Conservation (phyloP, 305 asterid species). For the Stenogyne calaminthoides region DNA sequence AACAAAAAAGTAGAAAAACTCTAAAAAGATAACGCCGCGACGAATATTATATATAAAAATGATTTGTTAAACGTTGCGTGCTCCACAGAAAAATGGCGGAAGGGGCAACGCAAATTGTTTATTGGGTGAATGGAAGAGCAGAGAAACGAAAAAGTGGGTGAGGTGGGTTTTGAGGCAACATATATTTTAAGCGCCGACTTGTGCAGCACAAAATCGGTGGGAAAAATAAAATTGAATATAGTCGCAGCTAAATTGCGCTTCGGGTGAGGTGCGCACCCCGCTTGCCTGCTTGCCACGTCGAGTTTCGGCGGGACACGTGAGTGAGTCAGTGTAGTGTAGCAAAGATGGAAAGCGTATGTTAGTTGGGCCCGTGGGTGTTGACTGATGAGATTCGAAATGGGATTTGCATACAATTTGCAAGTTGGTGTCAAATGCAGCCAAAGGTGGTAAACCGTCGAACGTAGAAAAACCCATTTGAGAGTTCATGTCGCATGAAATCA, state of each 20-base stretch:
- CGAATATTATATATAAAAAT: not conserved
- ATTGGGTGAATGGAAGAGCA: conserved; percentile 28
- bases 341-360: conserved; percentile 9
- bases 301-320: conserved; percentile 27
- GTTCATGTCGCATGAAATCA: too few species aligned
- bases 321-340: not conserved
- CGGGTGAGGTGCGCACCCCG: conserved; percentile 30
- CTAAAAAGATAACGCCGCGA: conserved; percentile 12
- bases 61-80: conserved; percentile 7
- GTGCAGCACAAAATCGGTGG: too few species aligned
- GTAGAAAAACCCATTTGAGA: too few species aligned
- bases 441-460: too few species aligned
- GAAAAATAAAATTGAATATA: conserved; percentile 18
- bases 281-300: conserved; percentile 27
- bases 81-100: not conserved
- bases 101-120: not conserved
- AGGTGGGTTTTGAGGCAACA: too few species aligned
- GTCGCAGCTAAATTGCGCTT: conserved; percentile 34
- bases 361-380: not conserved
- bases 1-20: not conserved
- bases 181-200: conserved; percentile 37
- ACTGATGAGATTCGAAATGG: not conserved
- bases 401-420: too few species aligned
- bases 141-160: not conserved
- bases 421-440: too few species aligned